Percentiles rank a stretch among this genome's conserved stretches.
These are phyloP conservation scores for Wickerhamiella parazyma DNA, from an alignment of 805 yeast species.

Conservation along the genomic window DNA sequence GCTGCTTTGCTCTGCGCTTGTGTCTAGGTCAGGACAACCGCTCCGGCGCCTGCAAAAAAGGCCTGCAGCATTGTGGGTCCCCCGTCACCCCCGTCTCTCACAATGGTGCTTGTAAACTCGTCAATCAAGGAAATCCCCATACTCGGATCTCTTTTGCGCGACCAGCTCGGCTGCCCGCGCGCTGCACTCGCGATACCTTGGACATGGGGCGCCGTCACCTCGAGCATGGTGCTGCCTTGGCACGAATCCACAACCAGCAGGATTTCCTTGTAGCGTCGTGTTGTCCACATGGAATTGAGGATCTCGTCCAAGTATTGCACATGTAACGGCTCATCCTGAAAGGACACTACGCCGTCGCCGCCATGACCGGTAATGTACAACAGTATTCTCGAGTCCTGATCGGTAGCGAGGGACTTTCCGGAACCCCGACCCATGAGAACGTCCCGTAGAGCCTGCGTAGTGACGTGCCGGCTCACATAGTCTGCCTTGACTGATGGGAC, in stretches of 20 bases:
- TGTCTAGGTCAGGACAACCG: too few relatives aligned
- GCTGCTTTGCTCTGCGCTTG: too few relatives aligned
- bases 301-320: neutral
- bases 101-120: neutral
- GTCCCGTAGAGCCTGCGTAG: neutral
- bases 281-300: constrained; percentile 2
- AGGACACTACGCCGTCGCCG: constrained; percentile 2
- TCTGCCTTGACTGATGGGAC: neutral
- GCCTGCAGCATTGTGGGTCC: neutral
- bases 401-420: neutral
- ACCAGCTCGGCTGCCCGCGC: constrained; percentile 3
- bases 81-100: neutral
- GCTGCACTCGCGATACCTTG: neutral
- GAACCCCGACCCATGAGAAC: constrained; percentile 1
- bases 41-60: too few relatives aligned
- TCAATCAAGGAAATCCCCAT: constrained; percentile 8
- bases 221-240: constrained; percentile 5
- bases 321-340: constrained; percentile 2
- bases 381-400: neutral
- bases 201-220: constrained; percentile 2
- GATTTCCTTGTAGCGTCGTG: neutral
- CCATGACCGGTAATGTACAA: constrained; percentile 9
- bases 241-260: constrained; percentile 8
- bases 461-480: constrained; percentile 7
- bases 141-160: neutral